Base-by-base conservation (phyloP, 2,329 filamentous ascomycete genomes). In the Fusarium sp. region DNA sequence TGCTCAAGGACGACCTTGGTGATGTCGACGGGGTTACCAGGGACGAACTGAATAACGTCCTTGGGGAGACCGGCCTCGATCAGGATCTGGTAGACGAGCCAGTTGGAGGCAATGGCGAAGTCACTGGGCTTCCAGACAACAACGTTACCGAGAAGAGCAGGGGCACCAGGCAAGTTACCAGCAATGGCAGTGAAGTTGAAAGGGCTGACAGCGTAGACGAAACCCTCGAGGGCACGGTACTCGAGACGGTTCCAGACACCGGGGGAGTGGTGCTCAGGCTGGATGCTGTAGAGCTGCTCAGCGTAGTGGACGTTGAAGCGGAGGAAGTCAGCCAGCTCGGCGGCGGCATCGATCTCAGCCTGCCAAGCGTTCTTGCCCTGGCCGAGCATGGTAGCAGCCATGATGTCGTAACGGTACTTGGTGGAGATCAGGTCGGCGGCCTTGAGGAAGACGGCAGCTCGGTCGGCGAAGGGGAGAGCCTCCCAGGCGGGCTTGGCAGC, bases 331-430 rank as follows among this genome's bases (percentile, higher is more conserved):
- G 89, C 91, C 73, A 97, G 82, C 85, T 99, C 96, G 10, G 95
- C 95, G 18, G 95, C 95, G 38, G 94, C 88, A 80, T 98, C 95
- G 69, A 98, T 98, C 85, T 99, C 95, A n/a, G 96, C 95, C 82
- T 99, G 95, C 94, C 94, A 98, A 47, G 93, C 93, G 79, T 97
- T 98, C 88, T 98, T 98, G 75, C 96, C 95, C 82, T 99, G 95
- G 65, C 95, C 96, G 33, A 97, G 85, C 89, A 98, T 97, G 15
- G 96, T 97, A 44, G 93, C 89, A 9, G 96, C 95, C 92, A 98
- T 97, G 74, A 99, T 88, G 58, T 97, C 93, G 81, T 97, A 97
- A 77, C 96, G 89, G 82, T 99, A 98, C 83, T 98, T 98, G 69
- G 88, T 92, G 56, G 92, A 85, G 72, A 99, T 89, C 67, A 99